Conservation (phyloP, 208 protist genomes). For the Herpetomonas tarakana region DNA sequence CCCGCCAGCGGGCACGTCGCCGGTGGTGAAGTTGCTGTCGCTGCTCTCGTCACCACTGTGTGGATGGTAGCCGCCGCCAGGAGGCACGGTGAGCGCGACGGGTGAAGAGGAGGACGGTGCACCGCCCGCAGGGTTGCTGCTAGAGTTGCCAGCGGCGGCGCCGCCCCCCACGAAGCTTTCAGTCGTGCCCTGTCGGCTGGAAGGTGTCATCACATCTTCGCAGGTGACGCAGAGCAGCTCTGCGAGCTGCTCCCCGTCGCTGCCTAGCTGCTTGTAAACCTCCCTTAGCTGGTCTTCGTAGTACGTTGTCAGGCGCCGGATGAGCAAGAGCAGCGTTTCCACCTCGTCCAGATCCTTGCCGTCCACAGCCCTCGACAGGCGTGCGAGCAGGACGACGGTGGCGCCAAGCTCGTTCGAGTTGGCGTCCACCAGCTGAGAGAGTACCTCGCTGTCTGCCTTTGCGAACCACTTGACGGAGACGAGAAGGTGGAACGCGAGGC, state of each 20-base stretch:
- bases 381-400: conserved; percentile 50
- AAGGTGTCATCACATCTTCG: neutral
- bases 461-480: conserved; percentile 38
- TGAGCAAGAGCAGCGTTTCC: conserved; percentile 45
- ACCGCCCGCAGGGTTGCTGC: neutral
- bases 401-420: conserved; percentile 55
- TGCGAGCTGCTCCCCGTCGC: conserved; percentile 25
- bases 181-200: neutral
- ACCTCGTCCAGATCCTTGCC: conserved; percentile 72
- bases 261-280: conserved; percentile 43
- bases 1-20: neutral
- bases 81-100: too few relatives aligned
- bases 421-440: conserved; percentile 69
- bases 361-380: conserved; percentile 39
- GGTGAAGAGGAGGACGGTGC: neutral
- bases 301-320: conserved; percentile 37
- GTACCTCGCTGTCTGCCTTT: conserved; percentile 28
- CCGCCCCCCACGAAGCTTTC: neutral
- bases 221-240: conserved; percentile 38
- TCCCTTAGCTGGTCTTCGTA: conserved; percentile 42
- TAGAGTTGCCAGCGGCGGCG: neutral
- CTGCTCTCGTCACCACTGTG: neutral
- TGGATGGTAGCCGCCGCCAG: too few relatives aligned
- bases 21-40: neutral
- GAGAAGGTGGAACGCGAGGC: conserved; percentile 63